These are phyloP conservation scores for Lathyrus tuberosus DNA, from an alignment of 306 rosid species.

Conservation along the genomic window DNA sequence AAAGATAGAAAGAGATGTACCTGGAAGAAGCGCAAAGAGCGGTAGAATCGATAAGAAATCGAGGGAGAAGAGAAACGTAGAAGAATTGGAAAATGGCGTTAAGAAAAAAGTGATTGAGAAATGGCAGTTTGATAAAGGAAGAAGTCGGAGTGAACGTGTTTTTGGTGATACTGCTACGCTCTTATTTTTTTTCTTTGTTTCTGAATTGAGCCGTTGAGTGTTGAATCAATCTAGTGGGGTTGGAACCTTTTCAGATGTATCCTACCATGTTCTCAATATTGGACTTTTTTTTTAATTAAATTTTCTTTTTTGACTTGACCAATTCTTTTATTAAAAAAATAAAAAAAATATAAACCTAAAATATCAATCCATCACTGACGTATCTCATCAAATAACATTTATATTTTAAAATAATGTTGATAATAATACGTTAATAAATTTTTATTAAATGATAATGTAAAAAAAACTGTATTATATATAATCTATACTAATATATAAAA, in stretches of 20 bases:
- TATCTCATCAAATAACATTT: no score
- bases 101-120: not conserved
- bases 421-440: no score
- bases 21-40: not conserved
- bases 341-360: no score
- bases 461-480: no score
- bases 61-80: not conserved
- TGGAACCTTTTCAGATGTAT: not conserved
- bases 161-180: not conserved
- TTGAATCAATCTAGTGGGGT: not conserved
- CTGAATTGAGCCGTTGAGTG: not conserved
- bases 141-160: not conserved
- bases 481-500: no score
- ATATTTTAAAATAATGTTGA: no score
- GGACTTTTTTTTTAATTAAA: no score
- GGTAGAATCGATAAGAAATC: not conserved
- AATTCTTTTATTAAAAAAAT: no score
- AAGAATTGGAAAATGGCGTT: not conserved
- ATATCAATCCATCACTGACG: no score
- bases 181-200: not conserved
- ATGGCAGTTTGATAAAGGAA: not conserved
- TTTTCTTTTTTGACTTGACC: no score
- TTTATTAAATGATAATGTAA: no score
- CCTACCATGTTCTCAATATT: no score
- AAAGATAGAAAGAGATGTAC: not conserved